phyloP scores from a whole-genome alignment of 345 rosid genomes.

The Syzygium grande region DNA sequence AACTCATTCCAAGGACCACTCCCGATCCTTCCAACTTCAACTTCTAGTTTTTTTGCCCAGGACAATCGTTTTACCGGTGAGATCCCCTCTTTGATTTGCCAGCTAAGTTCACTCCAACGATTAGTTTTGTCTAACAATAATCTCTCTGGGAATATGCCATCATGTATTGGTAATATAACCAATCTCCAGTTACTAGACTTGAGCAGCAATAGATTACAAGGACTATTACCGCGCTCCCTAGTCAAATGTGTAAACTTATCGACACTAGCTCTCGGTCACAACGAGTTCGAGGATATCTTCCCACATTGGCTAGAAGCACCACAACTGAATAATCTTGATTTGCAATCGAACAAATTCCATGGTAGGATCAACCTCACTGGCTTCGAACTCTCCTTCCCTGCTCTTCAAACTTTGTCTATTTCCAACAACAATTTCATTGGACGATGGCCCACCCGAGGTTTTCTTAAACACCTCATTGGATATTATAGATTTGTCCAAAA shows the following conservation, averaged over 20 bases:
- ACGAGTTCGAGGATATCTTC: background rate
- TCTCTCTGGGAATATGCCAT: background rate
- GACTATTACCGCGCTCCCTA: background rate
- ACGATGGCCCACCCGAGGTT: accelerated
- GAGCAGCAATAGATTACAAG: background rate
- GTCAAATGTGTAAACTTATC: background rate
- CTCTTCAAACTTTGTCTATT: accelerated
- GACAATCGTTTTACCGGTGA: background rate
- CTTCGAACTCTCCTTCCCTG: background rate
- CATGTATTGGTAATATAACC: background rate
- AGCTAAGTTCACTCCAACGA: accelerated
- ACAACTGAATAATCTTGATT: accelerated
- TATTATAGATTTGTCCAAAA: background rate
- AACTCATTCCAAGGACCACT: background rate
- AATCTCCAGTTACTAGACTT: accelerated
- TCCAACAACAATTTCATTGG: background rate
- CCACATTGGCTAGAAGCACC: background rate
- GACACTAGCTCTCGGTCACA: accelerated
- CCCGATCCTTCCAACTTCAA: too few relatives aligned
- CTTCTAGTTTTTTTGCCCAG: accelerated
- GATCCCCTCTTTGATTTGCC: background rate
- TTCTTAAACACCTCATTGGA: background rate
- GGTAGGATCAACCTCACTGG: background rate
- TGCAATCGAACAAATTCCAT: background rate
- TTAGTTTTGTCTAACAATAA: background rate